Evolutionary conservation across 768 basidiomycete species (phyloP).

Genomic region (Tephrocybe sp.): DNA sequence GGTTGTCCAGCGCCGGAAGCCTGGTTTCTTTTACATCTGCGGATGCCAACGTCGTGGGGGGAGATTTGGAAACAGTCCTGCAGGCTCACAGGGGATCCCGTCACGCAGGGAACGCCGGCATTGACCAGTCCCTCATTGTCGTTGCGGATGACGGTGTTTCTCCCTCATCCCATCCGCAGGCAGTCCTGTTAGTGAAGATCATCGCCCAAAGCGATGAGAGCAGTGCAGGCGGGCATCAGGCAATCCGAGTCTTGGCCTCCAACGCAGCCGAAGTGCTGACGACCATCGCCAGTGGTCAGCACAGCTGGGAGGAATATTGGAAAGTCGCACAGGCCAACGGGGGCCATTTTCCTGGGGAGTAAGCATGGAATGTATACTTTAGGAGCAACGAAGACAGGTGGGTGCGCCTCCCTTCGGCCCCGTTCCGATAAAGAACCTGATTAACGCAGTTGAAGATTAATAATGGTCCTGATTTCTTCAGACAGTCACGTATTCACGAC

Average conservation of each 20-base stretch:
- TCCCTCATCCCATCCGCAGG: conserved; percentile 14
- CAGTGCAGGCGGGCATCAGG: conserved; percentile 1
- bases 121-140: conserved; percentile 12
- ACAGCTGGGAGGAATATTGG: conserved; percentile 20
- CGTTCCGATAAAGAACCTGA: too few relatives aligned
- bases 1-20: neutral
- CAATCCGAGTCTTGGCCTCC: conserved; percentile 15
- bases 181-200: conserved; percentile 17
- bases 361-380: too few relatives aligned
- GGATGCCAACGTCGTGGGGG: conserved; percentile 3
- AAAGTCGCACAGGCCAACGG: conserved; percentile 16
- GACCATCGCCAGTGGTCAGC: conserved; percentile 13
- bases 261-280: conserved; percentile 11
- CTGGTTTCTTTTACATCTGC: conserved; percentile 8
- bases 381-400: too few relatives aligned
- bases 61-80: conserved; percentile 7
- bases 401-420: too few relatives aligned
- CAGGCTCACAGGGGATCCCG: neutral
- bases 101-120: neutral
- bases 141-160: conserved; percentile 16
- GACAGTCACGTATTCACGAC: too few relatives aligned
- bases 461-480: too few relatives aligned
- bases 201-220: neutral
- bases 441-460: too few relatives aligned
- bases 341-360: conserved; percentile 18